Base-by-base conservation (phyloP, 1,284 basidiomycete genomes). In the Fomitopsis pinicola region DNA sequence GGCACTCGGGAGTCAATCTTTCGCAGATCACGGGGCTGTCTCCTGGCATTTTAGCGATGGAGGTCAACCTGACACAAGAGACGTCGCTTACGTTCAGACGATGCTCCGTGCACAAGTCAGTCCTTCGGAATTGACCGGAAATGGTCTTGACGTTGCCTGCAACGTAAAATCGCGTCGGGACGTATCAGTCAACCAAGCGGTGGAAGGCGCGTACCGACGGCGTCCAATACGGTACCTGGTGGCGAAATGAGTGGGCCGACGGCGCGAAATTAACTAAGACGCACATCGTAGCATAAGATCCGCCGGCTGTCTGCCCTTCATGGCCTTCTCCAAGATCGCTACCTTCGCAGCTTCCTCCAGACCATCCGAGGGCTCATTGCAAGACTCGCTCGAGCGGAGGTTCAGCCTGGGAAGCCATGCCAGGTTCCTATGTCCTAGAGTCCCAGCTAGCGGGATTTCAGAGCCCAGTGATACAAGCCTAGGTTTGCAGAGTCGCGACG, bases 1-100 rank as follows among this genome's bases (percentile, higher is more conserved):
- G 95, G 95, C 62, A 96, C 86, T 64, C 95, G 83, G 14, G 93
- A 95, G 78, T 98, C 97, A 68, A 99, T 94, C 79, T 98, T 98
- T 61, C 97, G 89, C 46, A 99, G 81, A 77, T 99, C 97, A 80
- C 97, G 91, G 65, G 95, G 92, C 91, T 98, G 73, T 61, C 60
- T 53, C 61, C 63, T 66, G 65, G 64, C 59, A 35, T 10, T 40
- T 68, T 19, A 71, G 62, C 45, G 40, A 33, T n/a, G 19, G n/a
- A 44, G 30, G 35, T 52, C 28, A 46, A 44, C 45, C 30, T 54
- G 57, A 52, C 45, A 45, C 58, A 62, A 17, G n/a, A 22, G 30
- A 52, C 5, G 56, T 45, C 55, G 58, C 73, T 70, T 81, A 97
- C 92, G 78, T 96, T 91, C 60, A 98, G 77, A 67, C 89, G 86